Conservation (phyloP, 352 stramenopile genomes). For the Phytopythium oedochilum region DNA sequence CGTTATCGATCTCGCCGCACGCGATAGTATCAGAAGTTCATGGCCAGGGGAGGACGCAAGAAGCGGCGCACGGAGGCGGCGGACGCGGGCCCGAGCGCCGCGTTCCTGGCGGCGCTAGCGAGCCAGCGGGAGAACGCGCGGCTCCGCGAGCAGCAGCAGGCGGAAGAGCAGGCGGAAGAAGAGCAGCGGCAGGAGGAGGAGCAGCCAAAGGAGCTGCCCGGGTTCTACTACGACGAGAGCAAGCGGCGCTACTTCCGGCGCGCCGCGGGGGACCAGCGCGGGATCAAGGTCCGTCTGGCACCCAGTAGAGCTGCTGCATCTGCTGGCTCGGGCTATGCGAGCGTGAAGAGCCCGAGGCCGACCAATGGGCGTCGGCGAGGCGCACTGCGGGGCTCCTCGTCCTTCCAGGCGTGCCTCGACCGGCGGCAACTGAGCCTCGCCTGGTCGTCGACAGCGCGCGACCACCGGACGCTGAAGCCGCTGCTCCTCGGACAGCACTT, state of each 20-base stretch:
- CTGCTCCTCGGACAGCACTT: conserved; percentile 10
- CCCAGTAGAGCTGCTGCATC: conserved; percentile 14
- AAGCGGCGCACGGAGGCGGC: conserved; percentile 18
- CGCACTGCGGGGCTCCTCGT: background rate
- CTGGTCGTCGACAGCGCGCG: conserved; percentile 23
- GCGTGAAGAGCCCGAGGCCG: background rate
- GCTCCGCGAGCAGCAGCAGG: conserved; percentile 5
- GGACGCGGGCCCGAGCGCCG: conserved; percentile 11
- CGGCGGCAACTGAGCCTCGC: conserved; percentile 26
- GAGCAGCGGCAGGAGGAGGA: background rate
- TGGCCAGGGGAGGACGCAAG: conserved; percentile 10
- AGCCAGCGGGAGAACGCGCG: conserved; percentile 42
- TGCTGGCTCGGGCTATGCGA: background rate
- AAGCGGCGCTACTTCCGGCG: conserved; percentile 46
- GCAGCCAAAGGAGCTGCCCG: conserved; percentile 22
- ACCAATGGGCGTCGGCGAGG: no score
- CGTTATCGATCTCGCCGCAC: no score
- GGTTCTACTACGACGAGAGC: conserved; percentile 58
- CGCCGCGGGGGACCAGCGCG: conserved; percentile 20
- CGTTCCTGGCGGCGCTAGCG: conserved; percentile 59
- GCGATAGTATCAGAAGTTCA: no score
- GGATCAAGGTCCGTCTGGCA: conserved; percentile 9
- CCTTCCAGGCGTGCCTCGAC: conserved; percentile 12
- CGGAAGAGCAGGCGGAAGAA: conserved; percentile 1
- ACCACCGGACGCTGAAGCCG: conserved; percentile 19